Evolutionary conservation across 2,329 filamentous ascomycete genomes (phyloP).

Genomic region (Thielaviopsis punctulata): DNA sequence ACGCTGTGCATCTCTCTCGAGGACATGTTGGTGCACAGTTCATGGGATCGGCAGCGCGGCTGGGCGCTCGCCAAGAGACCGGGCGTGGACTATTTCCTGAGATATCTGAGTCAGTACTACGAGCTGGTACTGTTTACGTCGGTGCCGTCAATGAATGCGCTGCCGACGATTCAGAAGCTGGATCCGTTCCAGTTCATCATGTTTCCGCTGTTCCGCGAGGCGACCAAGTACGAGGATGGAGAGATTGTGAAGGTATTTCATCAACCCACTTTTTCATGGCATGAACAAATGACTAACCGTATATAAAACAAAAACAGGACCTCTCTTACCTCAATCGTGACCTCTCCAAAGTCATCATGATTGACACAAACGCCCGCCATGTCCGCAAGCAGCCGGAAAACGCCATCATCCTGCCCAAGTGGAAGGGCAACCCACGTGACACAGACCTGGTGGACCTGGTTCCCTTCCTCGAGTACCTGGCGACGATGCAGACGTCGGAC

Average conservation of each 20-base stretch:
- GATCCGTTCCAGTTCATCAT: constrained; percentile 91
- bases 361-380: constrained; percentile 72
- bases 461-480: constrained; percentile 93
- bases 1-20: constrained; percentile 86
- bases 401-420: constrained; percentile 78
- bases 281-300: background rate
- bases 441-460: constrained; percentile 77
- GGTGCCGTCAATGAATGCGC: constrained; percentile 66
- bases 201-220: constrained; percentile 88
- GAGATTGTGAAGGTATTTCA: constrained; percentile 79
- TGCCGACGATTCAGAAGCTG: constrained; percentile 79
- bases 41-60: constrained; percentile 85
- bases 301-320: constrained; percentile 39
- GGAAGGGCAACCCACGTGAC: constrained; percentile 70
- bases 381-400: constrained; percentile 90
- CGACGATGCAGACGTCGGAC: constrained; percentile 81
- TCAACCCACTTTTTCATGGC: background rate
- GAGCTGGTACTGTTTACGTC: constrained; percentile 92
- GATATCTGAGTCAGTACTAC: constrained; percentile 94
- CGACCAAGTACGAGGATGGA: constrained; percentile 91
- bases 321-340: constrained; percentile 96
- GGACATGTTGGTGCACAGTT: constrained; percentile 83
- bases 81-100: constrained; percentile 90
- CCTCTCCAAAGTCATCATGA: constrained; percentile 82
- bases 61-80: constrained; percentile 93